These are phyloP conservation scores for Claviceps lovelessii DNA, from an alignment of 2,329 filamentous ascomycete genomes.

Conservation along the genomic window DNA sequence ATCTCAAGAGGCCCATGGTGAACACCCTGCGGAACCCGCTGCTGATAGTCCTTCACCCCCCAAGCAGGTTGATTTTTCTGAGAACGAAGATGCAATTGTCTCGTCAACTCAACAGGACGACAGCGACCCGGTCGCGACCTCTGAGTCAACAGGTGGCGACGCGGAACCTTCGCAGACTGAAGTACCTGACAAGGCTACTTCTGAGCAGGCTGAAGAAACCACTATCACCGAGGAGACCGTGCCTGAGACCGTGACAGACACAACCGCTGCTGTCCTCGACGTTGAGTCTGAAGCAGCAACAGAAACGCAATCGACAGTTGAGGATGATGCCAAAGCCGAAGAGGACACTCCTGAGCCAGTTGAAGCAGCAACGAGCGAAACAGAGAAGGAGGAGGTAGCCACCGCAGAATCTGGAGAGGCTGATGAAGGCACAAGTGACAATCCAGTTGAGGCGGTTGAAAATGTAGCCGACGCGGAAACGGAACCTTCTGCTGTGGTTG, in stretches of 20 bases:
- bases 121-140: not conserved
- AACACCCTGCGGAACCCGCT: not conserved
- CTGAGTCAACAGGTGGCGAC: not conserved
- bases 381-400: not conserved
- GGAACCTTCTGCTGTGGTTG: not conserved
- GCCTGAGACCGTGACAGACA: not conserved
- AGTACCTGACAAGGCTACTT: not conserved
- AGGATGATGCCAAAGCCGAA: not conserved
- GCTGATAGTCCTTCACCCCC: not conserved
- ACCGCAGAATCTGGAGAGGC: not conserved
- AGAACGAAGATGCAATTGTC: constrained; percentile 3
- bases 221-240: not conserved
- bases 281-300: not conserved
- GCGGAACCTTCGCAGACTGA: not conserved
- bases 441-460: not conserved
- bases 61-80: constrained; percentile 7
- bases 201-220: not conserved
- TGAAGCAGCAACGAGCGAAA: not conserved
- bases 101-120: not conserved
- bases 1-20: not conserved
- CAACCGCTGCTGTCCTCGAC: not conserved
- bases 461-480: not conserved
- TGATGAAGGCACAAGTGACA: not conserved
- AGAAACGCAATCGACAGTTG: not conserved
- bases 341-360: not conserved